Evolutionary conservation across 169 alveolate genomes (phyloP).

Genomic region (Cryptosporidium sp.): DNA sequence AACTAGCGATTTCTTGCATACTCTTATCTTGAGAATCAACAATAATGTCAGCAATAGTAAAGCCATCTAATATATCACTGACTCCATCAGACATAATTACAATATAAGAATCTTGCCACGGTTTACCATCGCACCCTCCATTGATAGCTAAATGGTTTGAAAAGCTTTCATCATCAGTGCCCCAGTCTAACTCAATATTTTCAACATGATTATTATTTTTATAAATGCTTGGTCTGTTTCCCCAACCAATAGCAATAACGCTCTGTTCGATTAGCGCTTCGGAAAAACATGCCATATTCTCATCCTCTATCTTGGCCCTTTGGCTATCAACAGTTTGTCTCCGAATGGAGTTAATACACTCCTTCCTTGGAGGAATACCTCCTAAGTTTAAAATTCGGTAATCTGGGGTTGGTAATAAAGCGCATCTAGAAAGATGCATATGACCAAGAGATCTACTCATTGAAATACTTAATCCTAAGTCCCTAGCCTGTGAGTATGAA

Average conservation of each 20-base stretch:
- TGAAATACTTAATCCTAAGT: conserved; percentile 55
- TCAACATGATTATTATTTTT: neutral
- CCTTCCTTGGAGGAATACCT: conserved; percentile 26
- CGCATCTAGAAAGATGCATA: conserved; percentile 69
- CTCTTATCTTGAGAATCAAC: conserved; percentile 16
- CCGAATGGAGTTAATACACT: conserved; percentile 35
- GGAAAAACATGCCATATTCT: conserved; percentile 51
- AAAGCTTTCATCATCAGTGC: conserved; percentile 57
- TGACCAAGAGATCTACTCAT: conserved; percentile 75
- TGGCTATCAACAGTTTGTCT: neutral
- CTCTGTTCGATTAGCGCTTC: conserved; percentile 52
- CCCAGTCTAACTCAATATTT: conserved; percentile 23
- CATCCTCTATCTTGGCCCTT: conserved; percentile 16
- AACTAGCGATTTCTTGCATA: conserved; percentile 29
- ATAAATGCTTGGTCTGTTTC: conserved; percentile 1
- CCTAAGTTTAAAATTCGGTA: conserved; percentile 35
- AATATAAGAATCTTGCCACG: conserved; percentile 15
- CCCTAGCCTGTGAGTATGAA: conserved; percentile 57
- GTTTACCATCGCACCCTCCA: neutral
- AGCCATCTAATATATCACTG: conserved; percentile 62
- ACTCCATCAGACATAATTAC: conserved; percentile 65
- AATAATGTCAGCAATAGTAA: conserved; percentile 56
- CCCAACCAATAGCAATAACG: conserved; percentile 64
- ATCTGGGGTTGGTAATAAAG: conserved; percentile 57
- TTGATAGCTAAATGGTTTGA: neutral